These are phyloP conservation scores for Blepharisma stoltei DNA, from an alignment of 73 alveolate genomes.

Conservation along the genomic window DNA sequence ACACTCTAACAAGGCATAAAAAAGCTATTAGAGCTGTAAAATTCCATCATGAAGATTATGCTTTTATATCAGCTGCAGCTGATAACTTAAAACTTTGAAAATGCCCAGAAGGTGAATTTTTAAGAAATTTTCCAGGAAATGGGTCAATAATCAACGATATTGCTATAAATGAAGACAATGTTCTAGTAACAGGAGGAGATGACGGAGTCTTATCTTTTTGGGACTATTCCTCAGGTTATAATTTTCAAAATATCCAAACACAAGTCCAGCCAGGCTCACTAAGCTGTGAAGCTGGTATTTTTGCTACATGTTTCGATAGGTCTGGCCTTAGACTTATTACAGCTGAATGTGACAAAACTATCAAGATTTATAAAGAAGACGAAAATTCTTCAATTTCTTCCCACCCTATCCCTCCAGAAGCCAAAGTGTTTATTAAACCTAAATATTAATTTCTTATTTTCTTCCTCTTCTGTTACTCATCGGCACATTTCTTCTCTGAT, in stretches of 20 bases:
- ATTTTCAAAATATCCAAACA: conserved; percentile 72
- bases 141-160: conserved; percentile 86
- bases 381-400: conserved; percentile 50
- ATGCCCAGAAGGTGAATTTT: conserved; percentile 93
- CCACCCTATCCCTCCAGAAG: conserved; percentile 10
- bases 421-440: background rate
- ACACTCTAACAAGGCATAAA: conserved; percentile 97
- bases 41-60: conserved; percentile 91
- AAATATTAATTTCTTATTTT: background rate
- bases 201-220: conserved; percentile 86
- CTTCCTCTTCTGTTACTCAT: background rate
- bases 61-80: conserved; percentile 95
- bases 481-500: background rate
- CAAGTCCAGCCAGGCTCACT: conserved; percentile 96
- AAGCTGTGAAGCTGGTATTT: conserved; percentile 91
- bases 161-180: conserved; percentile 83
- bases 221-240: conserved; percentile 94
- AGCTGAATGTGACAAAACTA: conserved; percentile 98
- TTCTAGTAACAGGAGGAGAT: conserved; percentile 91
- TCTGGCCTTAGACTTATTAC: conserved; percentile 92
- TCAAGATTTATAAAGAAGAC: conserved; percentile 89
- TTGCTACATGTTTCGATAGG: conserved; percentile 87
- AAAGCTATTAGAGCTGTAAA: conserved; percentile 91
- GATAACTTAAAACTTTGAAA: conserved; percentile 95
- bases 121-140: conserved; percentile 89